Base-by-base conservation (phyloP, 2,329 filamentous ascomycete genomes). In the Arthrobotrys sinensis region DNA sequence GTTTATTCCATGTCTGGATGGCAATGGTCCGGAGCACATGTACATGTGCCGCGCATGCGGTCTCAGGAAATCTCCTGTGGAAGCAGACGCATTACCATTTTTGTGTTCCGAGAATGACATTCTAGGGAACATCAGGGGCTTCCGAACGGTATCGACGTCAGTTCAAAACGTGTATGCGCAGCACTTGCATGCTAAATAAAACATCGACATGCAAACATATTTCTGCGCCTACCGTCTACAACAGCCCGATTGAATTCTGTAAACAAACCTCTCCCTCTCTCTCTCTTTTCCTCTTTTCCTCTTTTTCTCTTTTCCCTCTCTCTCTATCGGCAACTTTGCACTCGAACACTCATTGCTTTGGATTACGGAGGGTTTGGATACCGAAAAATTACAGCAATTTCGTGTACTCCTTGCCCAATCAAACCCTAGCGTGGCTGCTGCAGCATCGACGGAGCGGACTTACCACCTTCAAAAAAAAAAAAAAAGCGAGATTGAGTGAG, bases 101-200 rank as follows among this genome's bases (percentile, higher is more conserved):
- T 12, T 34, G 16, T 45, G 52, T 14, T 19, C 36, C 38, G 36
- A 46, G 40, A 60, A 53, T 43, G 46, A 24, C 55, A 43, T 60
- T 60, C 55, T 60, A 7, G 34, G 45, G 14, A 50, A 48, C 16
- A 36, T 66, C 64, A 67, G 64, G 64, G 64, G 64, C 21, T 28
- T 43, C 28, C 48, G 48, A 40, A 60, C 24, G 38, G n/a, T 60
- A 21, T 57, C 50, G 65, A 69, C 65, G 50, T 69, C 65, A 67
- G 50, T 60, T 28, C 55, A 60, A 60, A 60, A 60, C 55, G 36
- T 3, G 11, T 4, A 38, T 38, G 34, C 55, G 55, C 55, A 60
- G 55, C 55, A 60, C 55, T 60, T 43, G 55, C 55, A 57, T 55
- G 52, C 28, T 19, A 38, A 57, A 38, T 38, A 38, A 57, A 57